These are phyloP conservation scores for Dendrobium nobile DNA, from an alignment of 106 monocot species.

Conservation along the genomic window DNA sequence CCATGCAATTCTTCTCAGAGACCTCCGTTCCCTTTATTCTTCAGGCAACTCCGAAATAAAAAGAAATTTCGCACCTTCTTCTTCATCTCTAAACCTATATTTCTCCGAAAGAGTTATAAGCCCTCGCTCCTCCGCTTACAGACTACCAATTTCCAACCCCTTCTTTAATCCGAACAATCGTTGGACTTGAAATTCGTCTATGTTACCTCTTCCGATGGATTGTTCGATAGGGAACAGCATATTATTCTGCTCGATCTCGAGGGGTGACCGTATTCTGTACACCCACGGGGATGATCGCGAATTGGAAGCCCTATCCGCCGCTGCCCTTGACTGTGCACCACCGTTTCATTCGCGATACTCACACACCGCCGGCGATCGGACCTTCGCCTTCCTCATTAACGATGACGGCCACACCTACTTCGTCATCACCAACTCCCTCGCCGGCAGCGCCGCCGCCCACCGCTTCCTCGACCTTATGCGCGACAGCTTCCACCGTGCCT, in stretches of 20 bases:
- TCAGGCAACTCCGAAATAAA: no score
- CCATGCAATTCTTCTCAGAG: no score
- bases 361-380: slow-evolving; percentile 4
- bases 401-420: slow-evolving; percentile 7
- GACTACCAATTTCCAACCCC: not conserved
- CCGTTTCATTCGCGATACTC: slow-evolving; percentile 1
- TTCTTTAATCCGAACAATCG: not conserved
- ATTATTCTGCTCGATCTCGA: slow-evolving; percentile 3
- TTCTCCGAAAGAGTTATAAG: no score
- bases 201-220: not conserved
- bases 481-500: not conserved
- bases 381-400: slow-evolving; percentile 8
- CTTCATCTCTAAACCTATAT: no score
- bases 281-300: not conserved
- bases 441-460: not conserved
- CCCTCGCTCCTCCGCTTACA: not conserved
- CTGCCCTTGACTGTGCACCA: not conserved
- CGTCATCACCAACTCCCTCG: not conserved
- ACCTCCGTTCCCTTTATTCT: no score
- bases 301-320: not conserved
- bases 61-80: no score
- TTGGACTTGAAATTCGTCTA: not conserved
- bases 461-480: slow-evolving; percentile 3
- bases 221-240: not conserved
- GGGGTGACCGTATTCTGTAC: not conserved